A percentile compares a stretch with the other conserved stretches of the same genome.
These are phyloP conservation scores for Phytopythium delawarense DNA, from an alignment of 352 stramenopile genomes.

Conservation along the genomic window DNA sequence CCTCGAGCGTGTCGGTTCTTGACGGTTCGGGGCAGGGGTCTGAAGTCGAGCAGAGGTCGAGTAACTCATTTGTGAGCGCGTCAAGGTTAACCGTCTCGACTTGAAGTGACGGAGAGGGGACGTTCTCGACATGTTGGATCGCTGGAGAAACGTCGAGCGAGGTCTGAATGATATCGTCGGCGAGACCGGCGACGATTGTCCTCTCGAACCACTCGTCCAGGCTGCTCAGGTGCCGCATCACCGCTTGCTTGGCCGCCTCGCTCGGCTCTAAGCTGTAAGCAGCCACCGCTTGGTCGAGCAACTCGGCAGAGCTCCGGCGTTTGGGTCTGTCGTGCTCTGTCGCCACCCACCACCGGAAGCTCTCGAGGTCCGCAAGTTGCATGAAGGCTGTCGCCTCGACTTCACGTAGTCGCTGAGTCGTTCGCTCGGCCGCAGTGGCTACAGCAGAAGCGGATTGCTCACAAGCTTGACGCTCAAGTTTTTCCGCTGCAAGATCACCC, in stretches of 20 bases:
- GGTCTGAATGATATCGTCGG: not conserved
- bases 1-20: constrained; percentile 8
- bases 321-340: not conserved
- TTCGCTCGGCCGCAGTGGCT: not conserved
- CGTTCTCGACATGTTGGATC: not conserved
- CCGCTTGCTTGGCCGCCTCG: constrained; percentile 14
- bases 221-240: constrained; percentile 41
- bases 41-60: constrained; percentile 12
- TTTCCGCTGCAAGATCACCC: not conserved
- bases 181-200: constrained; percentile 19
- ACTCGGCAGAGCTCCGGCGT: not conserved
- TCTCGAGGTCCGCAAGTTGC: constrained; percentile 19
- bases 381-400: constrained; percentile 11
- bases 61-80: constrained; percentile 17
- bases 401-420: constrained; percentile 1
- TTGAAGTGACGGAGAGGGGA: not conserved
- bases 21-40: not conserved
- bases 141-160: not conserved
- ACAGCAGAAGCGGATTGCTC: not conserved
- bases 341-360: not conserved
- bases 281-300: not conserved
- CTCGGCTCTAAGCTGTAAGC: constrained; percentile 3
- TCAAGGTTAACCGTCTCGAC: constrained; percentile 5
- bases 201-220: constrained; percentile 49
- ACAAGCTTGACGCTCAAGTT: not conserved